Base-by-base conservation (phyloP, 371 early-diverging fungal genomes). In the Rhizopus arrhizus region DNA sequence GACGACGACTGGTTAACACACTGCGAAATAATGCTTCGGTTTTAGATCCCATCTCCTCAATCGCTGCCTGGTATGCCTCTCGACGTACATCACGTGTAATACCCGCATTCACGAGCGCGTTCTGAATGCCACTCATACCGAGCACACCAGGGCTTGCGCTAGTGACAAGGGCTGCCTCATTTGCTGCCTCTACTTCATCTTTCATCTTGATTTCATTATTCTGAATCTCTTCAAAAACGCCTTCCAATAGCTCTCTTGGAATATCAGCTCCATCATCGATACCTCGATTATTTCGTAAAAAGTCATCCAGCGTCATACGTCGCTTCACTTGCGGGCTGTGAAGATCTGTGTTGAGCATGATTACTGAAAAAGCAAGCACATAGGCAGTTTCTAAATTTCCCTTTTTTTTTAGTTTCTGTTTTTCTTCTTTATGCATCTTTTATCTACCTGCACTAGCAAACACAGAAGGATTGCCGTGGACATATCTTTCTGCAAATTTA, bases 271-370 rank as follows among this genome's bases (percentile, higher is more conserved):
- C 90, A 60, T 92, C 95, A 73, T 95, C 89, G 65, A 94, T 93
- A 32, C 96, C 98, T 35, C 95, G 88, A 71, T 97, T 97, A 71
- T 97, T 98, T 62, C 87, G 87, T 62, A 95, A 77, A 75, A 98
- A 99, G 53, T 96, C 98, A 0, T 84, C 80, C 64, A 93, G 87
- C 1, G 93, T 89, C 94, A 99, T 99, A 41, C 94, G 89, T 47
- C 84, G 78, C 72, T 93, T 94, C 32, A 97, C 91, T 67, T 91
- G 95, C 8, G 90, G 87, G 64, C 92, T 96, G 74, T 99, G 90
- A 64, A 89, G 87, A 80, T 98, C 98, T 1, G 99, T 99, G 71
- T 99, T 98, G 29, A 99, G 83, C 91, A 98, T 86, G 51, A 98
- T 89, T 10, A 93, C 90, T 53, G 96, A 95, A 72, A 93, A 99